A percentile compares a stretch with the other conserved stretches of the same genome.
phyloP scores from a whole-genome alignment of 148 eudicot genomes.

The Selenicereus undatus region DNA sequence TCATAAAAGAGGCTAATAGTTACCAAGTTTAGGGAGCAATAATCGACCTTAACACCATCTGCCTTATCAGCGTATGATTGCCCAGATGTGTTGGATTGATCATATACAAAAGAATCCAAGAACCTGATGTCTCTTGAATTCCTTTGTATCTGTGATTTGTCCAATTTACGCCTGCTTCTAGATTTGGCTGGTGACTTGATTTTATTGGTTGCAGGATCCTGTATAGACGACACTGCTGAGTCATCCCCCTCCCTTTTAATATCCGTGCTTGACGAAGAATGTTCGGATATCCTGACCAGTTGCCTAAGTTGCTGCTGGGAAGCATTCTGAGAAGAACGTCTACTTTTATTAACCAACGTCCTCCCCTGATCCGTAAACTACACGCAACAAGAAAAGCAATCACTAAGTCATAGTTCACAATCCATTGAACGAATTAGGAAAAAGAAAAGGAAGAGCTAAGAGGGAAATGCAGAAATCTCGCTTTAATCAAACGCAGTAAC shows the following conservation, averaged over 20 bases:
- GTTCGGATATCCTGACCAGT: slow-evolving; percentile 49
- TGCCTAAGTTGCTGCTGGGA: slow-evolving; percentile 47
- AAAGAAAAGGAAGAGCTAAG: neutral
- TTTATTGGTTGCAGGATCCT: slow-evolving; percentile 41
- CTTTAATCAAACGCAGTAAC: neutral
- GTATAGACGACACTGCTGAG: slow-evolving; percentile 50
- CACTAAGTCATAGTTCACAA: neutral
- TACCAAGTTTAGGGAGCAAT: neutral
- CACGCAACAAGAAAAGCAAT: slow-evolving; percentile 8
- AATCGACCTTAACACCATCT: slow-evolving; percentile 47
- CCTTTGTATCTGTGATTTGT: slow-evolving; percentile 39
- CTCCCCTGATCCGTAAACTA: slow-evolving; percentile 51
- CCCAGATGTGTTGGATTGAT: slow-evolving; percentile 34
- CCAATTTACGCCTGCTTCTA: slow-evolving; percentile 72
- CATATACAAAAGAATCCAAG: slow-evolving; percentile 33
- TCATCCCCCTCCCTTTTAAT: slow-evolving; percentile 66
- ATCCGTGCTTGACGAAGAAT: slow-evolving; percentile 67
- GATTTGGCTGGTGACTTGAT: slow-evolving; percentile 48
- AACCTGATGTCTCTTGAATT: slow-evolving; percentile 43
- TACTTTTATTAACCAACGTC: slow-evolving; percentile 42
- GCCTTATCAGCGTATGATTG: slow-evolving; percentile 32
- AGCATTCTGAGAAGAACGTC: slow-evolving; percentile 47
- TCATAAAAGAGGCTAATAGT: neutral
- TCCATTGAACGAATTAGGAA: neutral
- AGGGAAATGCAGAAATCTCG: slow-evolving; percentile 2